Percentiles rank a stretch among this genome's conserved stretches.
Conservation (phyloP, 176 grass and related monocot species). For the Aechmea fasciata region DNA sequence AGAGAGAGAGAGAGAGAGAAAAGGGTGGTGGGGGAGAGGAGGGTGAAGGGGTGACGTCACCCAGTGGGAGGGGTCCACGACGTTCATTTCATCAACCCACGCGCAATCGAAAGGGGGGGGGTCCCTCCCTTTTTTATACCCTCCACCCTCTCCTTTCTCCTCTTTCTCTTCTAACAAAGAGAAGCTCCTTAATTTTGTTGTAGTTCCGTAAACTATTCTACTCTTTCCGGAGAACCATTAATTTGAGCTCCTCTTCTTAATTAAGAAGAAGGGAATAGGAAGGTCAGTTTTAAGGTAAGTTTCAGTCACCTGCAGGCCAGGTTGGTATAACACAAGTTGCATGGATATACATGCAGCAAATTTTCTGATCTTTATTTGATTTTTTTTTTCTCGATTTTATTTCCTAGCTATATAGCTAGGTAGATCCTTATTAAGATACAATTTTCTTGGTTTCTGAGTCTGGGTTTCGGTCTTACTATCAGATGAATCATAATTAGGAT, state of each 20-base stretch:
- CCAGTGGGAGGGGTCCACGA: constrained; percentile 23
- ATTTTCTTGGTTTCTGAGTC: neutral
- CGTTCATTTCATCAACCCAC: constrained; percentile 54
- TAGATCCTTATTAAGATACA: too few species aligned
- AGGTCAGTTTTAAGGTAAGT: neutral
- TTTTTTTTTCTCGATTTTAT: too few species aligned
- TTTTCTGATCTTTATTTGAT: neutral
- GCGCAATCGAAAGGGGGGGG: constrained; percentile 41
- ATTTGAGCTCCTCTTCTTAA: neutral
- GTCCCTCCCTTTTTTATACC: constrained; percentile 20
- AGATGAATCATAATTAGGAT: neutral
- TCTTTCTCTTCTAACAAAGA: constrained; percentile 11
- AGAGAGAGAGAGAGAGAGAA: constrained; percentile 3
- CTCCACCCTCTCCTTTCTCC: constrained; percentile 2
- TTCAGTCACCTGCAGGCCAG: neutral
- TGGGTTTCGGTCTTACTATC: neutral
- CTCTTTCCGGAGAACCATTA: neutral
- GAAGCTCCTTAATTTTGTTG: neutral
- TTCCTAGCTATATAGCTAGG: too few species aligned
- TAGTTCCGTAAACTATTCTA: neutral
- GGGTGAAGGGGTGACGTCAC: constrained; percentile 29
- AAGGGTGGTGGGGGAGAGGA: constrained; percentile 1
- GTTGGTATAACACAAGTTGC: neutral
- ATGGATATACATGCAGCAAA: neutral
- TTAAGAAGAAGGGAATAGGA: neutral